phyloP scores from a whole-genome alignment of 192 early-diverging fungal species.

The Coemansia reversa region DNA sequence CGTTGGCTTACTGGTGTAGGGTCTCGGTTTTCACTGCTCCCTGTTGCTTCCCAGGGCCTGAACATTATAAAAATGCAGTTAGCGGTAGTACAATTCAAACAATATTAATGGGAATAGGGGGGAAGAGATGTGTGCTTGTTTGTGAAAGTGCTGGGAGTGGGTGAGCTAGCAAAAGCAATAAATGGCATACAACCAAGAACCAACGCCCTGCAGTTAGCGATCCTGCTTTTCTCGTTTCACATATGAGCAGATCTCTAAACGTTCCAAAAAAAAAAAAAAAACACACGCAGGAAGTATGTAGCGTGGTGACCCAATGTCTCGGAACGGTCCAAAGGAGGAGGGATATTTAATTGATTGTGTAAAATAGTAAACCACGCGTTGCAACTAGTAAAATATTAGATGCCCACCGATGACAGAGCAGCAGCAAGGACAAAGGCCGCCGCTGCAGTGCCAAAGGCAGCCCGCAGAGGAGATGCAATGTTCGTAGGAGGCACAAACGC shows the following conservation, averaged over 20 bases:
- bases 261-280: background rate
- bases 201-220: background rate
- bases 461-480: background rate
- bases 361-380: background rate
- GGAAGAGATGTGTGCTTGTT: background rate
- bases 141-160: background rate
- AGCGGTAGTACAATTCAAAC: background rate
- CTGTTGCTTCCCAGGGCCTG: background rate
- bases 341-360: background rate
- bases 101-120: background rate
- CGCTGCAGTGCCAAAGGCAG: slow-evolving; percentile 13
- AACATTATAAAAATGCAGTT: background rate
- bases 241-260: background rate
- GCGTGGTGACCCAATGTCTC: background rate
- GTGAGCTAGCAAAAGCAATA: no score
- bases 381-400: slow-evolving; percentile 1
- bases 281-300: background rate
- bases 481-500: slow-evolving; percentile 27
- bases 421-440: slow-evolving; percentile 20
- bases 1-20: background rate
- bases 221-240: background rate
- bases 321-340: background rate
- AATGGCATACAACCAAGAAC: no score
- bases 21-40: slow-evolving; percentile 7
- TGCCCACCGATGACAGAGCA: slow-evolving; percentile 16